phyloP scores from a whole-genome alignment of 2,329 filamentous ascomycete species.

The Curvularia hawaiiensis region DNA sequence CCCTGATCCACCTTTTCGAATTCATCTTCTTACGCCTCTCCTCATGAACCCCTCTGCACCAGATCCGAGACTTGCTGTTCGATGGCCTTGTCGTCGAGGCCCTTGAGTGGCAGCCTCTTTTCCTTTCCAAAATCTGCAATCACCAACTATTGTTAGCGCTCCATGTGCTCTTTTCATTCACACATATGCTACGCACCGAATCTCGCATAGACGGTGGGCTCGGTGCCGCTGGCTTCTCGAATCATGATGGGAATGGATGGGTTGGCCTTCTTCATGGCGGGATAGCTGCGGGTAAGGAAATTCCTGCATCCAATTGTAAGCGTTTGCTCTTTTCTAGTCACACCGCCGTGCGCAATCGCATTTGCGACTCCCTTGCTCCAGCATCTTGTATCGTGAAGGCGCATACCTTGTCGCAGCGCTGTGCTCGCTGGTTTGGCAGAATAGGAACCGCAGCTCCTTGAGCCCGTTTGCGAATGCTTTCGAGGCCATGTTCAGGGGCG shows the following conservation, averaged over 20 bases:
- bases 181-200: slow-evolving; percentile 68
- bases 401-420: slow-evolving; percentile 84
- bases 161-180: background rate
- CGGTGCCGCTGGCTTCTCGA: slow-evolving; percentile 83
- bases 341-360: background rate
- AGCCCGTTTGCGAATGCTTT: slow-evolving; percentile 87
- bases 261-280: slow-evolving; percentile 99
- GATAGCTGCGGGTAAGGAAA: slow-evolving; percentile 90
- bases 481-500: slow-evolving; percentile 69
- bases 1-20: background rate
- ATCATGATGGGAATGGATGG: slow-evolving; percentile 92
- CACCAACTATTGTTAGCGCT: background rate
- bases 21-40: background rate
- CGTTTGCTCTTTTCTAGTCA: background rate
- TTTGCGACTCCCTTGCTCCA: slow-evolving; percentile 3
- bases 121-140: slow-evolving; percentile 68
- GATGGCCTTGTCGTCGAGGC: slow-evolving; percentile 73
- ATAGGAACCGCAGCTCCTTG: slow-evolving; percentile 95
- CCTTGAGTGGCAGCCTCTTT: slow-evolving; percentile 66
- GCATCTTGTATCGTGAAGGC: background rate
- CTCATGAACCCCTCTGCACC: slow-evolving; percentile 53
- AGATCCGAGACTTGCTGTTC: slow-evolving; percentile 69
- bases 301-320: slow-evolving; percentile 60
- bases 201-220: slow-evolving; percentile 87
- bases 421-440: slow-evolving; percentile 92